phyloP scores from a whole-genome alignment of 495 filamentous ascomycete species.

The Hypomontagnella submonticulosa region DNA sequence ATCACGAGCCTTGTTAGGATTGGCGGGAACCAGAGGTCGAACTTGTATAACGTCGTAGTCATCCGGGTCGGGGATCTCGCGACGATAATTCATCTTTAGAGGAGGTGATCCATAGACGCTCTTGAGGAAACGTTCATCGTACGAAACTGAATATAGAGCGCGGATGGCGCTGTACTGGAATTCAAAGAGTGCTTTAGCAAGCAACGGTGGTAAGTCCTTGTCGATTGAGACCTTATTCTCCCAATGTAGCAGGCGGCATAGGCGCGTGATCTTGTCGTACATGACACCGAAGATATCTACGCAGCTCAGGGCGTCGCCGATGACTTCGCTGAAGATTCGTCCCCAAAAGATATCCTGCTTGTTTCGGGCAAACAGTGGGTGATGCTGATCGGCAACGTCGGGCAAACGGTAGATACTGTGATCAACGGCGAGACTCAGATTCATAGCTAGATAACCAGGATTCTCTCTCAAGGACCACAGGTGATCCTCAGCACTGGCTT shows the following conservation, averaged over 20 bases:
- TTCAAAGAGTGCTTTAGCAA: neutral
- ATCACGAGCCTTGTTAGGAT: neutral
- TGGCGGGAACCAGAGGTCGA: neutral
- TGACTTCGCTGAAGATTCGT: neutral
- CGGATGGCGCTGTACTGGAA: neutral
- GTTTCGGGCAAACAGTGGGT: constrained; percentile 31
- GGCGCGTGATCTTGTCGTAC: neutral
- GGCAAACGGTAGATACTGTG: constrained; percentile 55
- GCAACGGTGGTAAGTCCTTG: neutral
- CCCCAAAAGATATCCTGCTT: neutral
- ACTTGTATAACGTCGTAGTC: neutral
- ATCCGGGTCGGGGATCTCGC: neutral
- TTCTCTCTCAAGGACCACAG: constrained; percentile 66
- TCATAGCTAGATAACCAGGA: constrained; percentile 61
- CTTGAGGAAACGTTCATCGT: neutral
- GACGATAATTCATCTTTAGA: constrained; percentile 1
- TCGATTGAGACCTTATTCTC: neutral
- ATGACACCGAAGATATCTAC: neutral
- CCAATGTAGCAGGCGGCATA: neutral
- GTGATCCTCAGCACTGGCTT: constrained; percentile 58
- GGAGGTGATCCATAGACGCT: constrained; percentile 4
- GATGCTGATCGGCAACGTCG: constrained; percentile 44
- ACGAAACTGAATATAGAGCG: neutral
- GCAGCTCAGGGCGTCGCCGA: constrained; percentile 2
- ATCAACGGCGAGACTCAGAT: constrained; percentile 51